Conservation (phyloP, 2,329 filamentous ascomycete species). For the Phyllosticta paracitricarpa region DNA sequence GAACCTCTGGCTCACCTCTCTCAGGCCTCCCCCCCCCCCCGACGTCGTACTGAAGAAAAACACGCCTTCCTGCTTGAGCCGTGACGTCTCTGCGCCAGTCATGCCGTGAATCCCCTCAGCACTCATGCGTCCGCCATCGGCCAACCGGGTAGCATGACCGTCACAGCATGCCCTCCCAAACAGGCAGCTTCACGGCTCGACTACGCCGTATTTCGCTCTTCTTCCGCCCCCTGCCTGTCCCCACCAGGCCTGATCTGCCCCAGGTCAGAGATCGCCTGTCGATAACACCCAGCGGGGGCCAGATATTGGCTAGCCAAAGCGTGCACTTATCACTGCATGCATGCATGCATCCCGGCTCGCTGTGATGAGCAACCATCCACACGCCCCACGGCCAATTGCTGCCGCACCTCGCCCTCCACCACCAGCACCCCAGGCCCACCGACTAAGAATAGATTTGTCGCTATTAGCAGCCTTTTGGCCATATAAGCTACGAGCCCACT, state of each 20-base stretch:
- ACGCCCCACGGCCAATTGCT: slow-evolving; percentile 23
- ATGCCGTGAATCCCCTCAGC: slow-evolving; percentile 26
- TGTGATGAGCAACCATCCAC: slow-evolving; percentile 6
- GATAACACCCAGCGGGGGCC: slow-evolving; percentile 12
- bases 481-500: slow-evolving; percentile 39
- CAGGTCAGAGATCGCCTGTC: slow-evolving; percentile 6
- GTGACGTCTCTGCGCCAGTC: slow-evolving; percentile 15
- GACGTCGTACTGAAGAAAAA: background rate
- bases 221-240: slow-evolving; percentile 3
- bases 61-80: background rate
- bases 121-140: background rate
- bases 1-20: background rate
- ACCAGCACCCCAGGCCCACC: slow-evolving; percentile 19
- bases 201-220: slow-evolving; percentile 4
- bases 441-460: slow-evolving; percentile 40
- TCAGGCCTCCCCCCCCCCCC: background rate
- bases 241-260: slow-evolving; percentile 6
- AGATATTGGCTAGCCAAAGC: slow-evolving; percentile 18
- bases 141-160: background rate
- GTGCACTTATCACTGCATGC: background rate
- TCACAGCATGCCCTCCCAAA: slow-evolving; percentile 4
- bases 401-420: slow-evolving; percentile 13
- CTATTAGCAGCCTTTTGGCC: slow-evolving; percentile 32
- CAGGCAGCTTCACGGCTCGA: background rate
- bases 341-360: slow-evolving; percentile 3